phyloP scores from a whole-genome alignment of 768 basidiomycete species.

The Sarcodon sp. region DNA sequence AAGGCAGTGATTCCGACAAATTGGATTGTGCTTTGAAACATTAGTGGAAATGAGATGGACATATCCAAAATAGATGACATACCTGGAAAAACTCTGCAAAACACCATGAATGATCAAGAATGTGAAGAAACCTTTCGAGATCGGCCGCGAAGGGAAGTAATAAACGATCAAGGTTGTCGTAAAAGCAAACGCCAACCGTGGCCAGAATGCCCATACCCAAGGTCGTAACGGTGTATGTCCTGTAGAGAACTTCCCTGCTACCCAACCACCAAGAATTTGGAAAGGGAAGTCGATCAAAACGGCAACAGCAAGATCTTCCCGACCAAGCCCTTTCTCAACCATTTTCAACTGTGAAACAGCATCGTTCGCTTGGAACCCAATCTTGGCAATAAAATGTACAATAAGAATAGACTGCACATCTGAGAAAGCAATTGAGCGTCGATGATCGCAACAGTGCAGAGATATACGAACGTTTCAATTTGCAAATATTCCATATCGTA shows the following conservation, averaged over 20 bases:
- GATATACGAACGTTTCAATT: slow-evolving; percentile 64
- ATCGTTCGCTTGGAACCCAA: slow-evolving; percentile 92
- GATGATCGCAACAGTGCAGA: not conserved
- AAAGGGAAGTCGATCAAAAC: slow-evolving; percentile 97
- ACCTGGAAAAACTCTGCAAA: slow-evolving; percentile 77
- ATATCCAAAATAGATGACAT: slow-evolving; percentile 3
- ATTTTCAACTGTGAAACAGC: slow-evolving; percentile 85
- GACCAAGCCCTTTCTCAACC: slow-evolving; percentile 91
- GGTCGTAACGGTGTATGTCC: slow-evolving; percentile 70
- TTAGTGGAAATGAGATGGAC: slow-evolving; percentile 2
- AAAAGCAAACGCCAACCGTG: slow-evolving; percentile 61
- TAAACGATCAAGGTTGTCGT: slow-evolving; percentile 68
- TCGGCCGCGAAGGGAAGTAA: slow-evolving; percentile 71
- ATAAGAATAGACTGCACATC: slow-evolving; percentile 84
- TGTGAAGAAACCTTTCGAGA: slow-evolving; percentile 64
- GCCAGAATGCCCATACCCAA: slow-evolving; percentile 91
- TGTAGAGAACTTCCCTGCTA: slow-evolving; percentile 84
- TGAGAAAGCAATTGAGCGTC: slow-evolving; percentile 17
- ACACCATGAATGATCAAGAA: slow-evolving; percentile 77
- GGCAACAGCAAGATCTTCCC: slow-evolving; percentile 92
- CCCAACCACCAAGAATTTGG: slow-evolving; percentile 90
- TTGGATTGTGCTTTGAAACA: slow-evolving; percentile 70
- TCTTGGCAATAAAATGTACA: slow-evolving; percentile 83
- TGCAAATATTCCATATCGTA: slow-evolving; percentile 90
- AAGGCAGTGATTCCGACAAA: slow-evolving; percentile 99